Percentiles rank a stretch among this genome's conserved stretches.
Conservation (phyloP, 2,329 filamentous ascomycete genomes). For the Davidsoniella eucalypti region DNA sequence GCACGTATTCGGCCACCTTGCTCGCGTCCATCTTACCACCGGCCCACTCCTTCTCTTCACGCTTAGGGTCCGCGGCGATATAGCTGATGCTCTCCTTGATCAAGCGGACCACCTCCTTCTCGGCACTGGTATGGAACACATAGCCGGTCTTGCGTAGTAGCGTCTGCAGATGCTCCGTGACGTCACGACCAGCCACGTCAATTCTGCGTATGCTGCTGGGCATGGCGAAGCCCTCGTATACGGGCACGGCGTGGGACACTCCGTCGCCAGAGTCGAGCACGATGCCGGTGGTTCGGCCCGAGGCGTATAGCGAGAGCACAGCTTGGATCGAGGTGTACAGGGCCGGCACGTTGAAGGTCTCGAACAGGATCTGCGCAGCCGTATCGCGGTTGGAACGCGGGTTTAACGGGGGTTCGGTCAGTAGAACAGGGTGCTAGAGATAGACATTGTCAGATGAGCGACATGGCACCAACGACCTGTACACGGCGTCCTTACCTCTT, state of each 20-base stretch:
- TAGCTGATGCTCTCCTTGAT: conserved; percentile 96
- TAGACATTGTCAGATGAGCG: background rate
- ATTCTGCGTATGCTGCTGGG: conserved; percentile 89
- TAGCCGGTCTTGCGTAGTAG: conserved; percentile 83
- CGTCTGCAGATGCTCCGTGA: conserved; percentile 88
- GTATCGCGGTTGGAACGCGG: conserved; percentile 90
- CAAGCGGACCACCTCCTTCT: conserved; percentile 95
- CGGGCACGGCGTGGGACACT: conserved; percentile 90
- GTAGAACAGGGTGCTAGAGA: conserved; percentile 69
- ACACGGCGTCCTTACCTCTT: conserved; percentile 47
- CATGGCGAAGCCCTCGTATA: conserved; percentile 96
- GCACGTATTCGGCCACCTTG: conserved; percentile 70
- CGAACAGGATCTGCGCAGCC: conserved; percentile 92
- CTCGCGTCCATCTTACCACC: conserved; percentile 59
- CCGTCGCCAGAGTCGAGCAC: conserved; percentile 92
- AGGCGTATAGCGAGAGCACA: conserved; percentile 88
- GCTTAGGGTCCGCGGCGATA: conserved; percentile 75
- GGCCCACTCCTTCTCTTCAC: conserved; percentile 93
- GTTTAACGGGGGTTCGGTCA: conserved; percentile 92
- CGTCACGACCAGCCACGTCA: conserved; percentile 87
- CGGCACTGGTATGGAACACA: conserved; percentile 91
- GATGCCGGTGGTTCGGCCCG: conserved; percentile 86
- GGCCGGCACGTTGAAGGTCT: conserved; percentile 95
- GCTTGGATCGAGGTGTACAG: conserved; percentile 96
- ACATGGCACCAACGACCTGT: conserved; percentile 17